Evolutionary conservation across 352 stramenopile species (phyloP).

Genomic region (Pythium phragmitis): DNA sequence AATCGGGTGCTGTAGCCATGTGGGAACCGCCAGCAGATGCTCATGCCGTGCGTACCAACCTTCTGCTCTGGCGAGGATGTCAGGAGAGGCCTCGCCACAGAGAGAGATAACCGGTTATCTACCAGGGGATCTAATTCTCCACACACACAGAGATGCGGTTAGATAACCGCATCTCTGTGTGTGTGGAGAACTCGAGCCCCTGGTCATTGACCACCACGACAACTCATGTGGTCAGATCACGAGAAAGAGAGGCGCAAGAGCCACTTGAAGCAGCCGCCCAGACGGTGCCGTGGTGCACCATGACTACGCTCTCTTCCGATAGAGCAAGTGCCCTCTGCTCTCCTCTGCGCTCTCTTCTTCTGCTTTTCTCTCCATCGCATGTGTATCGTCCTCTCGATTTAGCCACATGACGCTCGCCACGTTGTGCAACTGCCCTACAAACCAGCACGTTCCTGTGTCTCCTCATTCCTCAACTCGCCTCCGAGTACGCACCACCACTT

Average conservation of each 20-base stretch:
- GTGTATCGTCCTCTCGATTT: not conserved
- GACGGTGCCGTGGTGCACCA: too few relatives aligned
- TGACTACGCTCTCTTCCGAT: too few relatives aligned
- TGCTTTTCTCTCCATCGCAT: not conserved
- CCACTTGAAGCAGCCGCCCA: too few relatives aligned
- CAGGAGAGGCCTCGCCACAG: not conserved
- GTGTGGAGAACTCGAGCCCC: too few relatives aligned
- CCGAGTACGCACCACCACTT: slow-evolving; percentile 1
- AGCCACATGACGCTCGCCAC: not conserved
- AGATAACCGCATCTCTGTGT: too few relatives aligned
- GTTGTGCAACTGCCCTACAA: not conserved
- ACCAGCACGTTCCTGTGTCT: not conserved
- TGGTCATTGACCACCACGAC: too few relatives aligned
- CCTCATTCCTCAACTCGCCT: slow-evolving; percentile 4
- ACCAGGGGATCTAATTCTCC: too few relatives aligned
- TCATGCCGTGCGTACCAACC: not conserved
- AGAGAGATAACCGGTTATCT: too few relatives aligned
- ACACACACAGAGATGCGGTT: too few relatives aligned
- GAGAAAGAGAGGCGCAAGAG: too few relatives aligned
- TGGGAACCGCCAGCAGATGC: not conserved
- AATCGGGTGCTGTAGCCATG: not conserved
- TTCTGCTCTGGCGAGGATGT: too few relatives aligned
- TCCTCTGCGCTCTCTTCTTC: not conserved
- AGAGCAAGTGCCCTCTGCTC: not conserved
- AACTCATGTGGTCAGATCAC: too few relatives aligned